Percentiles rank a stretch among this genome's conserved stretches.
phyloP scores from a whole-genome alignment of 163 green algal species.

The Picocystis sp. region DNA sequence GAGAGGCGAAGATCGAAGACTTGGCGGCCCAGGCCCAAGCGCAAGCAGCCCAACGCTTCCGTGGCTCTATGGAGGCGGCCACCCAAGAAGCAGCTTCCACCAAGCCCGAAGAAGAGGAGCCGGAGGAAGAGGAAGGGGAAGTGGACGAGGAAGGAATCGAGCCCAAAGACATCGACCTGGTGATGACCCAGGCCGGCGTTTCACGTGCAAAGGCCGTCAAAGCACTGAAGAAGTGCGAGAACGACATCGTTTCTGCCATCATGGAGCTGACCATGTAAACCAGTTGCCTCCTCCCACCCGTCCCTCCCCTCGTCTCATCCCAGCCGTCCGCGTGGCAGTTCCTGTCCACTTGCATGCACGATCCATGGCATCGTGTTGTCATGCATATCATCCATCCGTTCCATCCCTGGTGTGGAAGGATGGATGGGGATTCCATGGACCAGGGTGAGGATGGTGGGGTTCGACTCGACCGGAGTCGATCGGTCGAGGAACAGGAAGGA shows the following conservation, averaged over 20 bases:
- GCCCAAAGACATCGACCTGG: conserved; percentile 97
- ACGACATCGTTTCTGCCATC: conserved; percentile 93
- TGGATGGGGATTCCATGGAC: no score
- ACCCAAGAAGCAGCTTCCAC: not conserved
- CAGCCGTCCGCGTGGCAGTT: no score
- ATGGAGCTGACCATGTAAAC: conserved; percentile 78
- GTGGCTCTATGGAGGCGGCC: conserved; percentile 7
- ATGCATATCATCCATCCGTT: no score
- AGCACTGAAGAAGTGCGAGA: conserved; percentile 75
- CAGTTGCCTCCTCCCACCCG: no score
- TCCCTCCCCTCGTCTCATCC: no score
- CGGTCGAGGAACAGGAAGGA: no score
- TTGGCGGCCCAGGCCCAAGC: conserved; percentile 54
- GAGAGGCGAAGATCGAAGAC: conserved; percentile 98
- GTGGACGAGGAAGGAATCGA: conserved; percentile 88
- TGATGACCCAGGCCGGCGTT: conserved; percentile 89
- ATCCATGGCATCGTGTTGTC: no score
- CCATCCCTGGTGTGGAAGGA: no score
- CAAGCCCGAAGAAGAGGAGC: conserved; percentile 6
- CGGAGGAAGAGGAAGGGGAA: conserved; percentile 52
- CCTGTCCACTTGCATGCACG: no score
- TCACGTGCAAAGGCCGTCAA: conserved; percentile 69
- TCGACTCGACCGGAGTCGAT: no score
- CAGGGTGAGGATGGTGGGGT: no score
- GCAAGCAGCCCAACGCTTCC: conserved; percentile 68